These are phyloP conservation scores for Alternaria gansuensis DNA, from an alignment of 2,329 filamentous ascomycete genomes.

Conservation along the genomic window DNA sequence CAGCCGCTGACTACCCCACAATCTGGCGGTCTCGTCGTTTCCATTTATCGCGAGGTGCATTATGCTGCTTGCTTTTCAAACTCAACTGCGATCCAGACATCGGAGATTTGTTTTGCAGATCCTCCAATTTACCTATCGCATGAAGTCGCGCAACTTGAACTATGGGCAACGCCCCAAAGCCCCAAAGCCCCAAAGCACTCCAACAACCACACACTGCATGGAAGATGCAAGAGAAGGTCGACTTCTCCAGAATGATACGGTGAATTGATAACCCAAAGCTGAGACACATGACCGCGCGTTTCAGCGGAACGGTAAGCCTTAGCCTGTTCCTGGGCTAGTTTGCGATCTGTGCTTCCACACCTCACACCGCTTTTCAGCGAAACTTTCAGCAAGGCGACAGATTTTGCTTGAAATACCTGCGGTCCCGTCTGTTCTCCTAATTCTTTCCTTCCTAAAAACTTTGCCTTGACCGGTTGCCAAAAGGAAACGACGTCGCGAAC, in stretches of 20 bases:
- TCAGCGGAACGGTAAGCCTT: slow-evolving; percentile 39
- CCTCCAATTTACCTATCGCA: background rate
- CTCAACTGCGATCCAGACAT: slow-evolving; percentile 17
- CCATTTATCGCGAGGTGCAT: slow-evolving; percentile 19
- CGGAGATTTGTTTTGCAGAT: slow-evolving; percentile 20
- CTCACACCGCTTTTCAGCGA: slow-evolving; percentile 52
- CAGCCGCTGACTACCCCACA: slow-evolving; percentile 33
- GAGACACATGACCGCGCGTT: slow-evolving; percentile 49
- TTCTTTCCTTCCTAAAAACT: slow-evolving; percentile 18
- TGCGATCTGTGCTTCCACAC: slow-evolving; percentile 46
- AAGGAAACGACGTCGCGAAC: slow-evolving; percentile 18
- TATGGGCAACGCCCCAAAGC: slow-evolving; percentile 4
- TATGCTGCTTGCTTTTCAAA: slow-evolving; percentile 20
- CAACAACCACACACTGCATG: slow-evolving; percentile 12
- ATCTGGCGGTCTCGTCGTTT: slow-evolving; percentile 30
- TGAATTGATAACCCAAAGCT: slow-evolving; percentile 22
- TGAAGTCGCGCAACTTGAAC: slow-evolving; percentile 7
- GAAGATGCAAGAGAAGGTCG: slow-evolving; percentile 8
- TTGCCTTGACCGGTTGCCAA: slow-evolving; percentile 20
- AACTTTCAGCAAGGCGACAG: slow-evolving; percentile 35
- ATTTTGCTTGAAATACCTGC: slow-evolving; percentile 40
- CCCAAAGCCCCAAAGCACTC: slow-evolving; percentile 3
- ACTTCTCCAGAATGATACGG: slow-evolving; percentile 8
- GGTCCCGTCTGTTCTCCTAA: slow-evolving; percentile 22
- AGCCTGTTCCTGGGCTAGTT: slow-evolving; percentile 41